Percentiles rank a stretch among this genome's conserved stretches.
phyloP scores from a whole-genome alignment of 2,329 filamentous ascomycete species.

The Fusarium sp. region DNA sequence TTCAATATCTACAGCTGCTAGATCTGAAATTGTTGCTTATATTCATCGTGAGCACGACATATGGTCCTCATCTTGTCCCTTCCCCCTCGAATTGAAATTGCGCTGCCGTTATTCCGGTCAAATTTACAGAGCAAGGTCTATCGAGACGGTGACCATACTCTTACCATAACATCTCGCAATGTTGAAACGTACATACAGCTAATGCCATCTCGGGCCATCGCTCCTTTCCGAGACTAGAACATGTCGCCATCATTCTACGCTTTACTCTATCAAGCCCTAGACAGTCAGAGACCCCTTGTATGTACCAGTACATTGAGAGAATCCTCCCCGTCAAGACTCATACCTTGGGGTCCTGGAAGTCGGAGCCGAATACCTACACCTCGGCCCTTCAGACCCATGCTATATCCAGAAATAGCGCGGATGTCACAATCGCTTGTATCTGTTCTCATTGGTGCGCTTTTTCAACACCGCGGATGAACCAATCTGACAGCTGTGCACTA shows the following conservation, averaged over 20 bases:
- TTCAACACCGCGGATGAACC: neutral
- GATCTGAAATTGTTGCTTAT: neutral
- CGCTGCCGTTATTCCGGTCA: neutral
- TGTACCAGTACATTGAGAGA: neutral
- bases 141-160: neutral
- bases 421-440: neutral
- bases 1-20: neutral
- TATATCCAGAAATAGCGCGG: neutral
- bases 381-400: neutral
- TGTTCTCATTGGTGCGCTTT: neutral
- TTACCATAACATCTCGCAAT: neutral
- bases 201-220: neutral
- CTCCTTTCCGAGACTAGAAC: neutral
- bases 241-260: neutral
- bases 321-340: neutral
- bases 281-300: fast-evolving
- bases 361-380: neutral
- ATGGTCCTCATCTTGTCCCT: neutral
- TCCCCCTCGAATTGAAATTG: neutral
- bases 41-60: neutral
- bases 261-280: neutral
- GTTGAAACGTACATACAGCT: neutral
- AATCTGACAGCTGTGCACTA: neutral
- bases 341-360: neutral
- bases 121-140: fast-evolving